Evolutionary conservation across 805 yeast genomes (phyloP).

Genomic region (Kazachstania martiniae): DNA sequence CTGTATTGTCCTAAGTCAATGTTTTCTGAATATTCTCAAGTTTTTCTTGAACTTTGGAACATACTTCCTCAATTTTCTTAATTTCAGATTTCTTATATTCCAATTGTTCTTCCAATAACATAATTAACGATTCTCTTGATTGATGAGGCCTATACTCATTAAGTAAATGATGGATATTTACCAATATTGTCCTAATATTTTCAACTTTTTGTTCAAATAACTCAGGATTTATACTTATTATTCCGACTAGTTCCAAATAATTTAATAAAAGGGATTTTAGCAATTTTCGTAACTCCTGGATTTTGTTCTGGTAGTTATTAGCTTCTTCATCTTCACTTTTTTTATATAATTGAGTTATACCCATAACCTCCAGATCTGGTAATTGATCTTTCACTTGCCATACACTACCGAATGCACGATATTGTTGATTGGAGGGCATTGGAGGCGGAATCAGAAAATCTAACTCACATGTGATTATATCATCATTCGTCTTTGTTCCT

Average conservation of each 20-base stretch:
- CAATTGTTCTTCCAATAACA: conserved; percentile 61
- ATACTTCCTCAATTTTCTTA: conserved; percentile 29
- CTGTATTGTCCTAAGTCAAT: too few relatives aligned
- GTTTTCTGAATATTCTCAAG: conserved; percentile 20
- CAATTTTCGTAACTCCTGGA: conserved; percentile 68
- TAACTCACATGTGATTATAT: conserved; percentile 24
- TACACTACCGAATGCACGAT: conserved; percentile 79
- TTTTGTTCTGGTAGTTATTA: conserved; percentile 37
- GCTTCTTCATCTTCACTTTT: conserved; percentile 12
- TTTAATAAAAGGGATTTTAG: conserved; percentile 69
- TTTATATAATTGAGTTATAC: conserved; percentile 62
- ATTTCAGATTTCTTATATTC: conserved; percentile 51
- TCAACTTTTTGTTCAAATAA: conserved; percentile 56
- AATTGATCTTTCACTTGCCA: conserved; percentile 74
- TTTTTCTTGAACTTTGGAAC: conserved; percentile 32
- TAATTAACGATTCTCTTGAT: conserved; percentile 76
- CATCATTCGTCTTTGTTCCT: conserved; percentile 28
- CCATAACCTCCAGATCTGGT: conserved; percentile 66
- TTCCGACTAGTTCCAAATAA: conserved; percentile 72
- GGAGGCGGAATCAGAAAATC: conserved; percentile 55
- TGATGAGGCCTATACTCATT: conserved; percentile 95
- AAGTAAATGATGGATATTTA: conserved; percentile 83
- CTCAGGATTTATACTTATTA: conserved; percentile 64
- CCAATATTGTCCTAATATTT: conserved; percentile 64
- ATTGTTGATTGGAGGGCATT: conserved; percentile 51